phyloP scores from a whole-genome alignment of 2,329 filamentous ascomycete genomes.

The Neurospora crassa region DNA sequence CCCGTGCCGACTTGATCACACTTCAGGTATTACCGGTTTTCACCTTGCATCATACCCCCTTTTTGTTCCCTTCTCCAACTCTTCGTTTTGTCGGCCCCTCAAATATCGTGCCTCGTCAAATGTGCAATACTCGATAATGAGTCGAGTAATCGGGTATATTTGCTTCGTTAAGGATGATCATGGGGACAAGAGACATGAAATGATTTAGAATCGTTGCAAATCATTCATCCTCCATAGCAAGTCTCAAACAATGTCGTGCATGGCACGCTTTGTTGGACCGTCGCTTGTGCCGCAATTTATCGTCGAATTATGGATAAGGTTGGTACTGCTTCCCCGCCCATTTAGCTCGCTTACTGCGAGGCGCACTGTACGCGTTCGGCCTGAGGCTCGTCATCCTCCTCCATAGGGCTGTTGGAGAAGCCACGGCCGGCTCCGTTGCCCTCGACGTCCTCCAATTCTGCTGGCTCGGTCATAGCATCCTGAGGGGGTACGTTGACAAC shows the following conservation, averaged over 20 bases:
- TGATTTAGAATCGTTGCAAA: background rate
- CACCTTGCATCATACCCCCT: background rate
- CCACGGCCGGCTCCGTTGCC: constrained; percentile 57
- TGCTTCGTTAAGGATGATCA: background rate
- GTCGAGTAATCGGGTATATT: background rate
- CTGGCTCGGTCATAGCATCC: constrained; percentile 88
- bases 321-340: background rate
- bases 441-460: constrained; percentile 78
- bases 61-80: background rate
- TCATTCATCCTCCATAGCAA: background rate
- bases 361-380: constrained; percentile 79
- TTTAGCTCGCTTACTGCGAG: constrained; percentile 55
- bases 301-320: background rate
- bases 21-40: background rate
- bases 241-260: background rate
- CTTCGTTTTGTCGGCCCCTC: background rate
- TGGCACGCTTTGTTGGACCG: background rate
- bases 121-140: background rate
- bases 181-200: background rate
- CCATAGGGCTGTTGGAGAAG: constrained; percentile 55
- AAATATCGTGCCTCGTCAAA: background rate
- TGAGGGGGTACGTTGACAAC: constrained; percentile 58
- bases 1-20: background rate
- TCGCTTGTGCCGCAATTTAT: background rate
- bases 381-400: constrained; percentile 66